Base-by-base conservation (phyloP, 495 filamentous ascomycete genomes). In the Neurospora intermedia region DNA sequence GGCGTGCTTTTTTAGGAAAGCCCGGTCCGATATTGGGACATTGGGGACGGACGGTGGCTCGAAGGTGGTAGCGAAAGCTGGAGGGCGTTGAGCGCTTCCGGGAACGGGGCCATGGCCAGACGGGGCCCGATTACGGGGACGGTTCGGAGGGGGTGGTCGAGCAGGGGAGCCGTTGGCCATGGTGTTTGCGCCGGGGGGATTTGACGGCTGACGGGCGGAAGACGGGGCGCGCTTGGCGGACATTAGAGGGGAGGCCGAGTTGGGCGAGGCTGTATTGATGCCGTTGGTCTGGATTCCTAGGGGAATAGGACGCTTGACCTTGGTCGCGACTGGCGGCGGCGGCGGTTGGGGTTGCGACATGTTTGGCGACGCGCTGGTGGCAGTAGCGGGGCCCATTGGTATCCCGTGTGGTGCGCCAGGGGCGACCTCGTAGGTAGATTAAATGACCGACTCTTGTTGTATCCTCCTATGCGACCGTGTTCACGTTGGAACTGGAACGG, bases 1-100 rank as follows among this genome's bases (percentile, higher is more conserved):
- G 6, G 86, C 82, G 80, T 90, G 96, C 83, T 95, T 97, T 77
- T 87, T 89, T 3, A 99, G 87, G 0, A 99, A 93, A 77, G 97
- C 91, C 6, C 85, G 79, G 31, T 89, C 88, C 39, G 89, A 91
- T 79, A 90, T 87, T 41, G 90, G 92, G 72, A 70, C 16, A 62
- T 18, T 16, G n/a, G 16, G 13, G 48, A 70, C n/a, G 23, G 39
- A 43, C 16, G 69, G 20, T 39, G 54, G 1, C 69, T 62, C 69
- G 43, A n/a, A 10, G 35, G 18, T 11, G 35, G 70, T 1, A 13
- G 35, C 39, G 13, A 11, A 7, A 31, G 10, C n/a, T n/a, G 23
- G 27, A 40, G 43, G 45, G 35, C 13, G 54, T 62, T 62, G 54
- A 62, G 54, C 54, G 27, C 13, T 81, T 8, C 81, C 81, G 4